Evolutionary conservation across 2,329 filamentous ascomycete species (phyloP).

Genomic region (Hortaea werneckii): DNA sequence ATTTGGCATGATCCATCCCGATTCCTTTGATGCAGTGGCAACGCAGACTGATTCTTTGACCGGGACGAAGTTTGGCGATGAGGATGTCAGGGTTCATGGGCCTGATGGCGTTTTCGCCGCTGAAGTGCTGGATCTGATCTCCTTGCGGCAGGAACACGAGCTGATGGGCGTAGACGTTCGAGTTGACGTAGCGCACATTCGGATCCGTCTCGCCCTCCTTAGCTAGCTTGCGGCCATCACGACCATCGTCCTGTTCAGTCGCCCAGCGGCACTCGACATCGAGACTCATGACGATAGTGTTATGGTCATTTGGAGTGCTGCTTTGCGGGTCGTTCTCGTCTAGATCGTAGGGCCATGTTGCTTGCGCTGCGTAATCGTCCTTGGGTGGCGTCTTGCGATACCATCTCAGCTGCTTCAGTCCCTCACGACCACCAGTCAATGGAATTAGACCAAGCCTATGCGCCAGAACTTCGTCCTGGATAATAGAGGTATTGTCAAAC

Average conservation of each 20-base stretch:
- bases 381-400: constrained; percentile 55
- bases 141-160: constrained; percentile 69
- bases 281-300: constrained; percentile 73
- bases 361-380: constrained; percentile 44
- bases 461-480: constrained; percentile 93
- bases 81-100: constrained; percentile 87
- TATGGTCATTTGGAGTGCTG: constrained; percentile 59
- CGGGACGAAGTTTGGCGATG: constrained; percentile 85
- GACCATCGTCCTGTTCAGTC: constrained; percentile 27
- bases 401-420: constrained; percentile 74
- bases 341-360: constrained; percentile 25
- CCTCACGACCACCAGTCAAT: constrained; percentile 67
- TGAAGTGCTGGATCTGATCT: constrained; percentile 57
- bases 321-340: constrained; percentile 29
- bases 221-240: constrained; percentile 45
- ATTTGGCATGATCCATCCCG: constrained; percentile 91
- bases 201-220: constrained; percentile 67
- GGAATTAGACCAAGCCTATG: constrained; percentile 85
- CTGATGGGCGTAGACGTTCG: constrained; percentile 48
- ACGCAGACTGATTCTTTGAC: constrained; percentile 73
- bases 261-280: constrained; percentile 74
- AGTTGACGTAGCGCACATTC: constrained; percentile 72
- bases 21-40: constrained; percentile 95
- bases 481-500: constrained; percentile 92
- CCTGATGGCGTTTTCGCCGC: constrained; percentile 50